Percentiles rank a stretch among this genome's conserved stretches.
These are phyloP conservation scores for Calocera cornea DNA, from an alignment of 768 basidiomycete genomes.

Conservation along the genomic window DNA sequence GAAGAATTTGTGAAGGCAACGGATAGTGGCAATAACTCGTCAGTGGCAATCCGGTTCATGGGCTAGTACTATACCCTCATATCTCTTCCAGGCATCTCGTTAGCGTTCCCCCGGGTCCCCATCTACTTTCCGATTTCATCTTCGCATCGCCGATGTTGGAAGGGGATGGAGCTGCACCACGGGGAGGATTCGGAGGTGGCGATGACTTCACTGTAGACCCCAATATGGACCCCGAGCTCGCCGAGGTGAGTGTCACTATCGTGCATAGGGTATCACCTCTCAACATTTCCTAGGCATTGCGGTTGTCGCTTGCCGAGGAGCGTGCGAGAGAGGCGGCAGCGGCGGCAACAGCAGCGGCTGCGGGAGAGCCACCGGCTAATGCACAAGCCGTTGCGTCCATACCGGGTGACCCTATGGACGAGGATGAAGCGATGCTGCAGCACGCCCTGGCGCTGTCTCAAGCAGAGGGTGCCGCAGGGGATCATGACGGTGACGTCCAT, in stretches of 20 bases:
- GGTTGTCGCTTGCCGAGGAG: conserved; percentile 95
- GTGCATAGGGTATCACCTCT: neutral
- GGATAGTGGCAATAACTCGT: conserved; percentile 78
- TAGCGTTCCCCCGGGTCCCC: conserved; percentile 58
- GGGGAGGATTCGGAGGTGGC: conserved; percentile 28
- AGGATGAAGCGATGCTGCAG: conserved; percentile 57
- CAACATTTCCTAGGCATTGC: conserved; percentile 51
- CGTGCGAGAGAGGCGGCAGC: conserved; percentile 49
- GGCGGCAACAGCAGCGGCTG: conserved; percentile 16
- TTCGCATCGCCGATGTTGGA: conserved; percentile 70
- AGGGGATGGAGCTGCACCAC: conserved; percentile 46
- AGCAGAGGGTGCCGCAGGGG: conserved; percentile 19
- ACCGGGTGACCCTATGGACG: conserved; percentile 19
- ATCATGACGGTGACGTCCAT: conserved; percentile 35
- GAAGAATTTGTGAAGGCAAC: conserved; percentile 72
- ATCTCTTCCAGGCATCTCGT: conserved; percentile 54
- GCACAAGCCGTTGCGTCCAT: conserved; percentile 23
- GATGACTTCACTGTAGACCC: conserved; percentile 81
- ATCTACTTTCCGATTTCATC: conserved; percentile 71
- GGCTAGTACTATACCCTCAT: neutral
- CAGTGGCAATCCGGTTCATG: conserved; percentile 22
- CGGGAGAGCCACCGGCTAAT: conserved; percentile 24
- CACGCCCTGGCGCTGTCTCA: conserved; percentile 67
- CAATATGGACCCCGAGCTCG: conserved; percentile 87
- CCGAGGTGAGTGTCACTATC: conserved; percentile 50